Conservation (phyloP, 2,329 filamentous ascomycete genomes). For the Samsoniella hepiali region DNA sequence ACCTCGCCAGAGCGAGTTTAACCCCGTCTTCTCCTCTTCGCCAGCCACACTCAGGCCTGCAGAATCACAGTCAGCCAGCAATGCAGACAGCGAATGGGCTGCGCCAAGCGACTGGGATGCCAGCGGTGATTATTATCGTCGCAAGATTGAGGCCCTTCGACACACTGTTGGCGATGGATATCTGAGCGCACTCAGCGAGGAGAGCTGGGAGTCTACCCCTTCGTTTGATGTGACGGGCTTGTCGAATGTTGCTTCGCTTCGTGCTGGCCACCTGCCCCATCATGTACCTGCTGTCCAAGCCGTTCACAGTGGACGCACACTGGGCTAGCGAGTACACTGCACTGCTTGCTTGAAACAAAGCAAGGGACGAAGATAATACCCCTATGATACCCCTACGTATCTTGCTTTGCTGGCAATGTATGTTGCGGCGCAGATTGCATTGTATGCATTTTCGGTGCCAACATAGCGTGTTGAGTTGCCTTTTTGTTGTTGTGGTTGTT, state of each 20-base stretch:
- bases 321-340: slow-evolving; percentile 37
- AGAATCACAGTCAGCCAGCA: slow-evolving; percentile 20
- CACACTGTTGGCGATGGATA: slow-evolving; percentile 85
- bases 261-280: slow-evolving; percentile 31
- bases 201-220: slow-evolving; percentile 53
- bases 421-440: background rate
- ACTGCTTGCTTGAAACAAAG: slow-evolving; percentile 10
- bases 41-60: slow-evolving; percentile 32
- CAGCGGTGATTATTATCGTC: slow-evolving; percentile 75
- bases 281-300: slow-evolving; percentile 40
- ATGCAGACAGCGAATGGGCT: slow-evolving; percentile 10
- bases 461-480: background rate
- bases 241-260: slow-evolving; percentile 28
- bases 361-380: slow-evolving; percentile 11
- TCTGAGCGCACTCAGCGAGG: slow-evolving; percentile 80
- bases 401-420: background rate
- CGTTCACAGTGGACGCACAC: slow-evolving; percentile 51
- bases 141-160: slow-evolving; percentile 82
- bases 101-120: slow-evolving; percentile 58
- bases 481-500: background rate
- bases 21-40: background rate
- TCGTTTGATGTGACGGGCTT: slow-evolving; percentile 24
- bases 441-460: background rate
- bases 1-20: slow-evolving; percentile 11
- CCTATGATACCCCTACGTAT: slow-evolving; percentile 11